Evolutionary conservation across 1,284 basidiomycete genomes (phyloP).

Genomic region (Xerocomus amazonicus): DNA sequence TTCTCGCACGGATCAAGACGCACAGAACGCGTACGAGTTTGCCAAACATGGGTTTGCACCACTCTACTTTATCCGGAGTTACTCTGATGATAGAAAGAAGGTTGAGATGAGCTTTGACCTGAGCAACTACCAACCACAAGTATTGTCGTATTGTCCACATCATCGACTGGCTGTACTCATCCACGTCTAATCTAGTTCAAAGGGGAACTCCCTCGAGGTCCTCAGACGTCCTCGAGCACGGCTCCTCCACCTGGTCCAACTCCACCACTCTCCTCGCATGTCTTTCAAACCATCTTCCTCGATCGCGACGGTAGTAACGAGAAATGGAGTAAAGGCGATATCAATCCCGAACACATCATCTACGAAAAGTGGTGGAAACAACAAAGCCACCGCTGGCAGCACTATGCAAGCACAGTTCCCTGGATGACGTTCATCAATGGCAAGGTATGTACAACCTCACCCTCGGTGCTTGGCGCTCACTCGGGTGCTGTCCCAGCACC

Average conservation of each 20-base stretch:
- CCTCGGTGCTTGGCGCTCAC: neutral
- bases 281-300: conserved; percentile 4
- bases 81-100: neutral
- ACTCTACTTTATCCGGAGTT: conserved; percentile 7
- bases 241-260: neutral
- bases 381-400: conserved; percentile 3
- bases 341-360: conserved; percentile 1
- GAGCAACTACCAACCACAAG: conserved; percentile 4
- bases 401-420: neutral
- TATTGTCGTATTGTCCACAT: neutral
- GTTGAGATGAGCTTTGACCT: conserved; percentile 1
- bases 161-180: neutral
- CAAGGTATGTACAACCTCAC: neutral
- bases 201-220: neutral
- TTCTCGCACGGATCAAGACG: conserved; percentile 1
- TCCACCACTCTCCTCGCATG: neutral
- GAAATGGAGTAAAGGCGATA: neutral
- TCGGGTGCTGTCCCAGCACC: neutral
- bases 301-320: neutral
- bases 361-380: conserved; percentile 7
- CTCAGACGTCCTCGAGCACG: neutral
- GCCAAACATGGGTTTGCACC: neutral
- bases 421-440: conserved; percentile 4
- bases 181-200: neutral
- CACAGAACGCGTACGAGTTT: neutral